Evolutionary conservation across 306 rosid genomes (phyloP), one percentile per base, ranked within the genome.

Genomic region (Cucumis melo): DNA sequence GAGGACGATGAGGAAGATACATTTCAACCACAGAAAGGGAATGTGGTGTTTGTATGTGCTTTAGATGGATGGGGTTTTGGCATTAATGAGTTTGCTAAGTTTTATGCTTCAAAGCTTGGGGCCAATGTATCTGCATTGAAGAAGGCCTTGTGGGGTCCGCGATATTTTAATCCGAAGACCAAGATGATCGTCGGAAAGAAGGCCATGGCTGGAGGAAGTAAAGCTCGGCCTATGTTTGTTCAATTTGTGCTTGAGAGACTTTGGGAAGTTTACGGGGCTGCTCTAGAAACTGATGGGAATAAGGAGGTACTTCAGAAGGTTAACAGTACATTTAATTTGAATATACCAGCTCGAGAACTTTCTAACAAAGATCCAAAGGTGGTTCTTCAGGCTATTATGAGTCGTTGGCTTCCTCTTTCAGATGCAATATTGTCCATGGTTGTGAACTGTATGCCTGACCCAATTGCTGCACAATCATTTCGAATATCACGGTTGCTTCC

Each of bases 61-160:
- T 80, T 93, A 38, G 98, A 93, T 55, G 97, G 97, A 7, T 93
- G 98, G 98, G 98, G 98, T 3, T 93, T 93, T 74, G 80, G 92
- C 24, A 62, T 93, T 73, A 81, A 79, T 5, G 86, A 89, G 53
- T 93, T 93, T 78, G 97, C 97, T 0, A 88, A 91, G 73, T 72
- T 89, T 24, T 91, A 89, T 66, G 89, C 87, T 34, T 86, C 91
- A 0, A 93, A 87, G 77, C 87, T 89, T 23, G 93, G 97, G 51
- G 92, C 91, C 0, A 93, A 93, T 78, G 87, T 79, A 1, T 66
- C 78, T 71, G 87, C 90, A 0, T 80, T 93, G 80, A 78, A 79
- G 78, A 93, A 83, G 79, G 96, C 92, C 4, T 51, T 91, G 38
- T 93, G 97, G 97, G 97, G 98, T 23, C 91, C 92, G 0, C 77